Evolutionary conservation across 2,329 filamentous ascomycete species (phyloP).

Genomic region (Dothidotthia symphoricarpi): DNA sequence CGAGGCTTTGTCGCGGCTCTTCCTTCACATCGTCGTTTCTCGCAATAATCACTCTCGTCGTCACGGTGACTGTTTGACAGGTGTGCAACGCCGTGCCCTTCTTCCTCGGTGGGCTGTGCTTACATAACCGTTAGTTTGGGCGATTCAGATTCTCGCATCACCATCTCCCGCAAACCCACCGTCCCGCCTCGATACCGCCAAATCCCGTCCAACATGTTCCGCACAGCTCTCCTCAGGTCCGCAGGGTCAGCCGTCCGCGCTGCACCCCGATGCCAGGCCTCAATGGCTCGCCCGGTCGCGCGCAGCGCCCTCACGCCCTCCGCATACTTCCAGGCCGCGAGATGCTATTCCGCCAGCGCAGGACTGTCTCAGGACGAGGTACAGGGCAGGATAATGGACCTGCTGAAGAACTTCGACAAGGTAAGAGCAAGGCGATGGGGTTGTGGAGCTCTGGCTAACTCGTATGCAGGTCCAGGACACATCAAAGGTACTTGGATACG

Average conservation of each 20-base stretch:
- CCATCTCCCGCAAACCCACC: constrained; percentile 26
- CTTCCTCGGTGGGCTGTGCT: not conserved
- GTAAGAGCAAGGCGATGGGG: constrained; percentile 50
- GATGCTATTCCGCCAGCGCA: constrained; percentile 83
- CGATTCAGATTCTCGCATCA: constrained; percentile 21
- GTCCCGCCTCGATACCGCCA: constrained; percentile 18
- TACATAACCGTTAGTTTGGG: constrained; percentile 12
- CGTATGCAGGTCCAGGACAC: constrained; percentile 58
- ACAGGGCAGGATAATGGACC: constrained; percentile 85
- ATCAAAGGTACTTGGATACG: constrained; percentile 52
- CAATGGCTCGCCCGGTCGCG: constrained; percentile 60
- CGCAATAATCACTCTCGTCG: not conserved
- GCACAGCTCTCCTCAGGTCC: constrained; percentile 78
- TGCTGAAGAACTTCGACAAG: constrained; percentile 98
- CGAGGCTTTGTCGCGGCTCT: not conserved
- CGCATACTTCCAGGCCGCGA: constrained; percentile 65
- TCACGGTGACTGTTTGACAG: not conserved
- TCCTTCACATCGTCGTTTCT: constrained; percentile 1
- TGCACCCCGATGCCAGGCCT: constrained; percentile 42
- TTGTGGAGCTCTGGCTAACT: constrained; percentile 26
- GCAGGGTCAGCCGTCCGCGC: constrained; percentile 55
- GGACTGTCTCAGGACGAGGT: constrained; percentile 80
- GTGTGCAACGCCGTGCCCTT: constrained; percentile 2
- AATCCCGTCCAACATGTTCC: constrained; percentile 69
- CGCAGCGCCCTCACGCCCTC: constrained; percentile 62